Percentiles rank a stretch among this genome's conserved stretches.
phyloP scores from a whole-genome alignment of 768 basidiomycete species.

The Mycena pura region DNA sequence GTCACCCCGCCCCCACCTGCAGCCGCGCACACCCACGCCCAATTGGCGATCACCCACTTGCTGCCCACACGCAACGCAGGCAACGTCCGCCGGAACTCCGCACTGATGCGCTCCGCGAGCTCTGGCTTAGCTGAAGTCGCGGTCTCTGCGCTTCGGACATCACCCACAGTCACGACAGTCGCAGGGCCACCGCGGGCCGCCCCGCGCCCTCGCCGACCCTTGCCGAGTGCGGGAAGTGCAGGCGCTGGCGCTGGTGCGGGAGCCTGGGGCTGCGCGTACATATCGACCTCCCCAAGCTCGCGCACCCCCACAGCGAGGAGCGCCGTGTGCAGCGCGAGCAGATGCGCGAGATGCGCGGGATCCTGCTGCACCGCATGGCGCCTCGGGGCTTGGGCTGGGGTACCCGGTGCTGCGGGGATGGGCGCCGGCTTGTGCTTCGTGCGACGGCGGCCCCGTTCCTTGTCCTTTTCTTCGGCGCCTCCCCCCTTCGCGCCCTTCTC shows the following conservation, averaged over 20 bases:
- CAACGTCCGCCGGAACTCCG: conserved; percentile 82
- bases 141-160: too few relatives aligned
- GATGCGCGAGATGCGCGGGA: conserved; percentile 41
- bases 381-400: background rate
- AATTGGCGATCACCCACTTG: conserved; percentile 87
- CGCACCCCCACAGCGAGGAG: conserved; percentile 55
- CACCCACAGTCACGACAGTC: too few relatives aligned
- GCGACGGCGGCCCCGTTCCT: background rate
- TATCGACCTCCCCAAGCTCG: conserved; percentile 47
- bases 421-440: background rate
- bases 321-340: conserved; percentile 55
- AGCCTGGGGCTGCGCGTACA: too few relatives aligned
- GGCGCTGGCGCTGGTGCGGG: background rate
- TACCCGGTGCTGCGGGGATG: background rate
- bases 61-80: conserved; percentile 87
- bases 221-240: background rate
- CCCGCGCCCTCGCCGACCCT: conserved; percentile 44
- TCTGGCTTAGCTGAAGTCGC: conserved; percentile 58
- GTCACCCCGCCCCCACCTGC: conserved; percentile 26
- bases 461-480: background rate
- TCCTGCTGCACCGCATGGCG: background rate
- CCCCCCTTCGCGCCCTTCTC: background rate
- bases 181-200: too few relatives aligned
- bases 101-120: conserved; percentile 84
- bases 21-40: conserved; percentile 48